Evolutionary conservation across 2,329 filamentous ascomycete species (phyloP), one percentile per base, ranked within the genome.

Genomic region (Ophiostoma himal-ulmi): DNA sequence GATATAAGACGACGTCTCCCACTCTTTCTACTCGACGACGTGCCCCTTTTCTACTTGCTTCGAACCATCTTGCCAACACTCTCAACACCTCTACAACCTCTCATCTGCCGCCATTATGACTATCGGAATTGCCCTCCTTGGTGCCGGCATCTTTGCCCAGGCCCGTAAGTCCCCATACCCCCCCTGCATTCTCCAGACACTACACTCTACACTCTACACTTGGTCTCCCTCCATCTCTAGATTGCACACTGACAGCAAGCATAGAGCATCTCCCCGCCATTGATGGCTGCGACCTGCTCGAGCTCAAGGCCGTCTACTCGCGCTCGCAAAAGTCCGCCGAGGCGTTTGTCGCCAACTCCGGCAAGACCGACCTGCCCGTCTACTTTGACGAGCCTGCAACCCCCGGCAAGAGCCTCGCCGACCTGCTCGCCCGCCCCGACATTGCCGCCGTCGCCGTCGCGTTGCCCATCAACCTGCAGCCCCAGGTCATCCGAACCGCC

Each of bases 221-320:
- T 30, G 30, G 30, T 17, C 39, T 44, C 14, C 39, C 39, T 44
- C 39, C 39, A 44, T 4, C 44, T 20, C 44, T 20, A 5, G 44
- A 4, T 20, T 6, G 44, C 2, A 10, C 11, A 57, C 44, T 54
- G 10, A n/a, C 34, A 57, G 14, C 62, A 4, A 30, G 30, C 30
- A 39, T 52, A 78, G 76, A 77, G 70, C 77, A 77, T 68, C 75
- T 79, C 65, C 89, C 89, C 14, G 89, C 89, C 64, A 84, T 91
- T 69, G 80, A 85, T 74, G 82, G 84, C 37, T 82, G 79, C 69
- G 76, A 82, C 10, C 70, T 76, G 52, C 79, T 91, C 13, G 77
- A 79, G 14, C 83, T 92, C 73, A 89, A 87, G 78, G 88, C 88
- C 30, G 82, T 90, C 73, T 92, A 89, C 79, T 90, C 88, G 3